Base-by-base conservation (phyloP, 2,329 filamentous ascomycete genomes). In the Neopestalotiopsis sp. region DNA sequence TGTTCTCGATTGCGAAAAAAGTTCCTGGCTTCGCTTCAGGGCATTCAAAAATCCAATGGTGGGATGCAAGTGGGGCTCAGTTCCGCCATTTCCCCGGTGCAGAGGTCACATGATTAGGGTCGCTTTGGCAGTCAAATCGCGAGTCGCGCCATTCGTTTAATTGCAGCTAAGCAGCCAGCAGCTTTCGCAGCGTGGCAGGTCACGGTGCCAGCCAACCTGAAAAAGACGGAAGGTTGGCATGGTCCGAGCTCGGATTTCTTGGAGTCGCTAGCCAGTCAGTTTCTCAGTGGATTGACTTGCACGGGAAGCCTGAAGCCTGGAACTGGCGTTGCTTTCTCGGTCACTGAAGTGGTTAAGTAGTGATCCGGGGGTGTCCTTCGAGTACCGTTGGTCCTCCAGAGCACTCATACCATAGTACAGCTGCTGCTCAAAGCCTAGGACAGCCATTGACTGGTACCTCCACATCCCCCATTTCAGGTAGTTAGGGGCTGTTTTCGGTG, bases 41-140 rank as follows among this genome's bases (percentile, higher is more conserved):
- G 61, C 24, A 30, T 58, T 57, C 53, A 30, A 40, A 62, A 62
- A 62, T 53, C 45, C 45, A 62, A 62, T 58, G 64, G 53, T 66
- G 64, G 64, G 64, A 13, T 57, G 24, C 24, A 28, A 12, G 45
- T 45, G 20, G 38, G 40, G 40, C 34, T 38, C 12, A 45, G 13
- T 56, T n/a, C 40, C 20, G 38, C 45, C 40, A 30, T 32, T n/a
- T 34, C 40, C 30, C 40, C 14, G 38, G 40, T 20, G 45, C 45
- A 65, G 4, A 62, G 61, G 67, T 68, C 61, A 68, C 67, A 56
- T 68, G 67, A 68, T 68, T 68, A 68, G 67, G 67, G 67, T 68
- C 67, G 61, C 42, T 63, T 63, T 34, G 14, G 57, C 57, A 34
- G 57, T 59, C 10, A 34, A 30, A n/a, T 59, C 57, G 30, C 57